phyloP scores from a whole-genome alignment of 768 basidiomycete genomes.

The Stropharia rugosoannulata region DNA sequence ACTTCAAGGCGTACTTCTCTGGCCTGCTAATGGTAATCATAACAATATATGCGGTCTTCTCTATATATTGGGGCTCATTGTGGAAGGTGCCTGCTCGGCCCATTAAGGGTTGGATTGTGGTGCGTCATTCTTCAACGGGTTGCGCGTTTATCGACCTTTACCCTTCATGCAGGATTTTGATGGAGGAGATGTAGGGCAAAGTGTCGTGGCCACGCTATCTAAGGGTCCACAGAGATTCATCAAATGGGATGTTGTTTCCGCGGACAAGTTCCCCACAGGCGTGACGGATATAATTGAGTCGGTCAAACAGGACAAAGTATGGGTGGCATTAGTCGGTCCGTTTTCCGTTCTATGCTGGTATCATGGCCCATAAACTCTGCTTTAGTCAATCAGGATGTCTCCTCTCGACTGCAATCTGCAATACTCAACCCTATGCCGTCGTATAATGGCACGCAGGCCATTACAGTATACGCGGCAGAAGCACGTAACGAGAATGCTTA shows the following conservation, averaged over 20 bases:
- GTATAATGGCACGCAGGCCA: conserved; percentile 47
- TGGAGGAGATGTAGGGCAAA: conserved; percentile 48
- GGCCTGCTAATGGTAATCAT: conserved; percentile 37
- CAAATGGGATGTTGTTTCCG: conserved; percentile 38
- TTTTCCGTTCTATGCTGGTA: neutral
- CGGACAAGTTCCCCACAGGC: conserved; percentile 42
- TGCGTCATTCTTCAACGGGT: neutral
- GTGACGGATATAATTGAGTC: conserved; percentile 37
- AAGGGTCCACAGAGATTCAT: conserved; percentile 24
- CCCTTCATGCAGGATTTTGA: conserved; percentile 56
- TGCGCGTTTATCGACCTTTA: neutral
- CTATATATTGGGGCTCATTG: conserved; percentile 59
- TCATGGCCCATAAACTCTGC: neutral
- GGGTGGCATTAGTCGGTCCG: conserved; percentile 53
- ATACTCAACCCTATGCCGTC: conserved; percentile 34
- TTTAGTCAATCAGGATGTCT: conserved; percentile 41
- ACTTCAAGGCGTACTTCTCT: conserved; percentile 40
- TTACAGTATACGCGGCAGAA: conserved; percentile 46
- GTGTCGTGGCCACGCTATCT: conserved; percentile 33
- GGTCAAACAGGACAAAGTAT: conserved; percentile 46
- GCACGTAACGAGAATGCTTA: conserved; percentile 64
- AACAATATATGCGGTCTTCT: conserved; percentile 46
- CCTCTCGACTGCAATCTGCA: conserved; percentile 32
- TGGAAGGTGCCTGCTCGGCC: conserved; percentile 43
- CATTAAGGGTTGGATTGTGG: conserved; percentile 43